Conservation (phyloP, 257 asterid species). For the Prunella vulgaris region DNA sequence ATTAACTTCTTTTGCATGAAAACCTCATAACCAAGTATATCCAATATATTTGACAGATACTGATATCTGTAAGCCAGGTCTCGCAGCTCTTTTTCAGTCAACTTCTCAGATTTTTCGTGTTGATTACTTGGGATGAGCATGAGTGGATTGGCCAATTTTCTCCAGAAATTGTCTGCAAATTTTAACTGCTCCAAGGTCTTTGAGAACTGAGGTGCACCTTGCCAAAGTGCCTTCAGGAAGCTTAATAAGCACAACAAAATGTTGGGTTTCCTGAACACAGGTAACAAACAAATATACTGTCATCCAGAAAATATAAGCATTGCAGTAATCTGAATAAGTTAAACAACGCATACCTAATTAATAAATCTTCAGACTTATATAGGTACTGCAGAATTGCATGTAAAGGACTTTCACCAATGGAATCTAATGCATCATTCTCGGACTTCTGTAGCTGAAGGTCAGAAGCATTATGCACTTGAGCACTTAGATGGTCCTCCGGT, state of each 20-base stretch:
- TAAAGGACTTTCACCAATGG: constrained; percentile 41
- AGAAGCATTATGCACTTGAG: constrained; percentile 28
- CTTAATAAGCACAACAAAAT: constrained; percentile 47
- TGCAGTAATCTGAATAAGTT: constrained; percentile 6
- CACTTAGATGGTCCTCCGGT: constrained; percentile 34
- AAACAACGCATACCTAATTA: constrained; percentile 45
- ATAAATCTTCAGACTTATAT: constrained; percentile 50
- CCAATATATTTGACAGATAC: constrained; percentile 52
- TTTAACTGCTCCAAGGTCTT: constrained; percentile 59
- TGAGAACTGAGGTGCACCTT: constrained; percentile 79
- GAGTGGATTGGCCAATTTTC: constrained; percentile 48
- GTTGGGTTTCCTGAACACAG: constrained; percentile 52
- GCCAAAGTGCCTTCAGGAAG: constrained; percentile 91
- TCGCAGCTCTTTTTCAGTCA: constrained; percentile 37
- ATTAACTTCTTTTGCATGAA: constrained; percentile 71
- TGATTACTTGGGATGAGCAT: constrained; percentile 32
- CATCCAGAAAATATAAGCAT: background rate
- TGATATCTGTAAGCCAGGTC: constrained; percentile 47
- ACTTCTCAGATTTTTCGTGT: constrained; percentile 32
- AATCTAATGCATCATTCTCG: constrained; percentile 30
- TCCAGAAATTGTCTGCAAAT: constrained; percentile 67
- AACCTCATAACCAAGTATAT: constrained; percentile 69
- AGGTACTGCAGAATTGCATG: constrained; percentile 47
- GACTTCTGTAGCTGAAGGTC: constrained; percentile 34
- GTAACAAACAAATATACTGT: constrained; percentile 10